Evolutionary conservation across 192 early-diverging fungal genomes (phyloP), one percentile per base, ranked within the genome.

Genomic region (Cladochytrium replicatum): DNA sequence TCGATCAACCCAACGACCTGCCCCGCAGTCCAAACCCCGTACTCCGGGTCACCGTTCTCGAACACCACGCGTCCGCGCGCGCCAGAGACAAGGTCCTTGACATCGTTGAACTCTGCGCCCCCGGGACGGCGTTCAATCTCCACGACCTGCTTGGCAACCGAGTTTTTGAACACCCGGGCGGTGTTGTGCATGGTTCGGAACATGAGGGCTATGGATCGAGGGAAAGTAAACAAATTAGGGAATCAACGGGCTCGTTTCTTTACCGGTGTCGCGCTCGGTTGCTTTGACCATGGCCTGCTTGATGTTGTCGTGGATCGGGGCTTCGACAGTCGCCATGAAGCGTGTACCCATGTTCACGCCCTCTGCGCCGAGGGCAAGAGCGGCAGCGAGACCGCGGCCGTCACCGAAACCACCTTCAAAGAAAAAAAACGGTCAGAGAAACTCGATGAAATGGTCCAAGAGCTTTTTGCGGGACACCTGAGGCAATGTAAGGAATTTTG

Each of bases 141-240:
- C 39, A 85, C 74, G 27, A 88, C 86, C 50, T 88, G 82, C 24
- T 54, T 53, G 8, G 81, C 74, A 19, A 86, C 73, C 50, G 67
- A 68, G 74, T 84, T 84, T 32, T 75, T 75, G 64, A 83, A 86
- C 29, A 86, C 78, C 48, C 83, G 73, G 6, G 86, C 81, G 15
- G 84, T 83, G 71, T 86, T 86, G 66, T 80, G 85, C 49, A 86
- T 67, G 7, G 82, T 73, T 4, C 82, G 63, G 68, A 88, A 88
- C 55, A 87, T 82, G 22, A 87, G 63, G 6, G 73, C 38, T n/a
- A n/a, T n/a, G n/a, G n/a, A n/a, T n/a, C n/a, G n/a, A n/a, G n/a
- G n/a, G n/a, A n/a, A n/a, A n/a, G n/a, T n/a, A n/a, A n/a, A n/a
- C n/a, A n/a, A n/a, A n/a, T n/a, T n/a, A n/a, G n/a, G n/a, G n/a